phyloP scores from a whole-genome alignment of 2,329 filamentous ascomycete genomes.

The Stagonosporopsis vannaccii region DNA sequence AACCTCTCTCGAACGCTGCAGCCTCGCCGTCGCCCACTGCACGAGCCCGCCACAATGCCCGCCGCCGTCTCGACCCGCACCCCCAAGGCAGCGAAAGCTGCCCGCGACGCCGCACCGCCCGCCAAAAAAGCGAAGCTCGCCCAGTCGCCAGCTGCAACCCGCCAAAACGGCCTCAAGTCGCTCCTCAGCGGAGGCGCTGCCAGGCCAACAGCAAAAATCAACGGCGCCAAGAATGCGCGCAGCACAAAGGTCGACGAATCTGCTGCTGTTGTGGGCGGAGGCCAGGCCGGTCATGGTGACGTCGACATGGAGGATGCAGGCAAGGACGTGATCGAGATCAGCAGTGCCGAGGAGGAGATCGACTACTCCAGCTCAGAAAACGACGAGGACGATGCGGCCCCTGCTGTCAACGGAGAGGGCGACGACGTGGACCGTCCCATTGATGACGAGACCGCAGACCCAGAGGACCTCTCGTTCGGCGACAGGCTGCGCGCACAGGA shows the following conservation, averaged over 20 bases:
- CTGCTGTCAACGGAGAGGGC: constrained; percentile 29
- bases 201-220: constrained; percentile 59
- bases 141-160: constrained; percentile 32
- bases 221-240: constrained; percentile 59
- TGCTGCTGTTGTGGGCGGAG: constrained; percentile 60
- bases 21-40: constrained; percentile 19
- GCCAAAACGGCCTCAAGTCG: constrained; percentile 42
- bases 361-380: constrained; percentile 44
- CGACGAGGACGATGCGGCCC: constrained; percentile 39
- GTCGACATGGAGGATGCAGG: constrained; percentile 47
- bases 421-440: constrained; percentile 46
- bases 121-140: constrained; percentile 49
- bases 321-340: constrained; percentile 56
- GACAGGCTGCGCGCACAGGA: constrained; percentile 78
- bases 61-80: constrained; percentile 43
- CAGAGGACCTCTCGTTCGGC: constrained; percentile 77
- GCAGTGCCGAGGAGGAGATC: constrained; percentile 55
- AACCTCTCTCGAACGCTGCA: constrained; percentile 12
- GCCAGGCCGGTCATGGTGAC: constrained; percentile 55
- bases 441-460: constrained; percentile 48
- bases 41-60: constrained; percentile 36
- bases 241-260: constrained; percentile 66
- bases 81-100: constrained; percentile 25
- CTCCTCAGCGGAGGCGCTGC: constrained; percentile 39
- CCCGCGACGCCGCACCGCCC: constrained; percentile 42